Evolutionary conservation across 2,329 filamentous ascomycete species (phyloP).

Genomic region (Verticillium isaacii): DNA sequence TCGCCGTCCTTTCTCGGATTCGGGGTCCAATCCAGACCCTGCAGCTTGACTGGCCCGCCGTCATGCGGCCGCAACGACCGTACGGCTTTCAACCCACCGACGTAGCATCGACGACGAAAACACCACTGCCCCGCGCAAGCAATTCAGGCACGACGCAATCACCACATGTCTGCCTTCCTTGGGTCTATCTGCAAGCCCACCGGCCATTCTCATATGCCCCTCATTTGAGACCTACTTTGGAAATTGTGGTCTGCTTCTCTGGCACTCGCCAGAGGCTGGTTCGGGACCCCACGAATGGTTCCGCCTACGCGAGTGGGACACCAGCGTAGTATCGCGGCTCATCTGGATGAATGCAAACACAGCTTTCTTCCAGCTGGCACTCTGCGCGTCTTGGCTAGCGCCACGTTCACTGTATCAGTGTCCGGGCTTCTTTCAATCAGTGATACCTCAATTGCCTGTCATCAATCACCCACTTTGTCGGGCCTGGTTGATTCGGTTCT

Average conservation of each 20-base stretch:
- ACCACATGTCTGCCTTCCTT: not conserved
- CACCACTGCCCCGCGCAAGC: not conserved
- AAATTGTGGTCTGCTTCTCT: not conserved
- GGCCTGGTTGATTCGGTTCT: not conserved
- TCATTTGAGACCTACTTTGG: not conserved
- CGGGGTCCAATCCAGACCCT: not conserved
- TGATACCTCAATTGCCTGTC: not conserved
- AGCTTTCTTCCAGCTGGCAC: not conserved
- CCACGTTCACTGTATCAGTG: not conserved
- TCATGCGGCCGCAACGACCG: not conserved
- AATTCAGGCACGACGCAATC: not conserved
- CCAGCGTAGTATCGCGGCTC: not conserved
- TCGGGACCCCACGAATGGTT: not conserved
- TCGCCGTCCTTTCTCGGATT: too few relatives aligned
- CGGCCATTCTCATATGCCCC: not conserved
- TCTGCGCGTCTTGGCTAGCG: not conserved
- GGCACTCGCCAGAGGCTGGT: not conserved
- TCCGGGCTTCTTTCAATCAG: not conserved
- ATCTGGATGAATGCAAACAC: not conserved
- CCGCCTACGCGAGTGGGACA: not conserved
- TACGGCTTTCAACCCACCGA: not conserved
- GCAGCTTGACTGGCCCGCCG: not conserved
- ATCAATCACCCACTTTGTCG: not conserved
- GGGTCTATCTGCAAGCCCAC: not conserved
- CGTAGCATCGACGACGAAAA: not conserved